These are phyloP conservation scores for Arthrobotrys sinensis DNA, from an alignment of 2,329 filamentous ascomycete genomes.

Conservation along the genomic window DNA sequence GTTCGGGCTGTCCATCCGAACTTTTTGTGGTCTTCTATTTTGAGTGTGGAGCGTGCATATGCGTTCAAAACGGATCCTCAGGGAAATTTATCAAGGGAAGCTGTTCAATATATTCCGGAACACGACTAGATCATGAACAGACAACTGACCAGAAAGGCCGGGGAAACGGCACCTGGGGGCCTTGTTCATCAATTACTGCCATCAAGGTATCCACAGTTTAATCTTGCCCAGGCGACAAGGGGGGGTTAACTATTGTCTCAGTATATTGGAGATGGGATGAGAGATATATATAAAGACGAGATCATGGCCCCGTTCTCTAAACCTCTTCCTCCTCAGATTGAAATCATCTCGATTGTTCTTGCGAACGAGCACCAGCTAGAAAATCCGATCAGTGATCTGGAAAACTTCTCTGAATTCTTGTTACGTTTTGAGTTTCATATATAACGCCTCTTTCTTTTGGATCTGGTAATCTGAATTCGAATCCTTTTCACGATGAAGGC, in stretches of 20 bases:
- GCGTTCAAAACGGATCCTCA: slow-evolving; percentile 21
- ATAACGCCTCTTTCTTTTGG: slow-evolving; percentile 22
- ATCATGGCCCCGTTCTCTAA: slow-evolving; percentile 21
- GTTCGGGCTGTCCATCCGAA: slow-evolving; percentile 56
- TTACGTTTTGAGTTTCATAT: slow-evolving; percentile 32
- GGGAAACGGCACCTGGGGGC: slow-evolving; percentile 46
- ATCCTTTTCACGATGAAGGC: slow-evolving; percentile 47
- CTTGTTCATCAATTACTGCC: not conserved
- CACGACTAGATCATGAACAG: slow-evolving; percentile 25
- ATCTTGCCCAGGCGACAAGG: slow-evolving; percentile 35
- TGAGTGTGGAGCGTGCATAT: slow-evolving; percentile 25
- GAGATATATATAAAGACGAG: slow-evolving; percentile 54
- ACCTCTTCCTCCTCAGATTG: slow-evolving; percentile 14
- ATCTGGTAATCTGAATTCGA: slow-evolving; percentile 56
- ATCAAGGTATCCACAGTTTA: slow-evolving; percentile 24
- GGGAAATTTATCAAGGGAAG: slow-evolving; percentile 37
- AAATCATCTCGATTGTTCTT: slow-evolving; percentile 41
- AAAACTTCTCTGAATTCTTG: slow-evolving; percentile 14
- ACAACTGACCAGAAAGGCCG: slow-evolving; percentile 17
- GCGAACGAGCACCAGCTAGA: slow-evolving; percentile 6
- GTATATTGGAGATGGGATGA: slow-evolving; percentile 14
- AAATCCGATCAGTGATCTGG: slow-evolving; percentile 55
- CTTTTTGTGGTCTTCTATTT: slow-evolving; percentile 26
- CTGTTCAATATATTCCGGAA: slow-evolving; percentile 28
- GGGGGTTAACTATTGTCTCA: slow-evolving; percentile 9